Conservation (phyloP, 306 rosid species). For the Purshia tridentata region DNA sequence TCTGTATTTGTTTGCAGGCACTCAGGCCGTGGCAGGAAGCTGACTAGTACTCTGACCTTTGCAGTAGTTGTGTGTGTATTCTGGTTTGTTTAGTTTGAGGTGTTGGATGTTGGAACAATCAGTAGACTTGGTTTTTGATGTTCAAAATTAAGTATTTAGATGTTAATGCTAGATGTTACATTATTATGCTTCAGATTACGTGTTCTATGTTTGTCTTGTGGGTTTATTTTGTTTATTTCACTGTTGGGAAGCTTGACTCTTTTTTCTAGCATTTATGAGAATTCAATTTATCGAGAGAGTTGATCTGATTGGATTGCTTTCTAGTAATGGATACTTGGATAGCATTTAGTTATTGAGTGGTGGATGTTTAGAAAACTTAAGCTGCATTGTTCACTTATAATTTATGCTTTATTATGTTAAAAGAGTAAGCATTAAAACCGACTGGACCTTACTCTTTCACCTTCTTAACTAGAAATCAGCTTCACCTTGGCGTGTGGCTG, state of each 20-base stretch:
- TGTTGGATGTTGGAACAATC: slow-evolving; percentile 21
- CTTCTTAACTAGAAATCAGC: too few species aligned
- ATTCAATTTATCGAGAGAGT: too few species aligned
- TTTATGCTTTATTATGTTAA: too few species aligned
- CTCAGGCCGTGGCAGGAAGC: slow-evolving; percentile 31
- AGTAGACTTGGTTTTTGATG: slow-evolving; percentile 24
- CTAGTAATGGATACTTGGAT: too few species aligned
- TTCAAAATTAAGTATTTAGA: slow-evolving; percentile 9
- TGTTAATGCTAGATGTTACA: slow-evolving; percentile 21
- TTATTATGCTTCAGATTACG: slow-evolving; percentile 17
- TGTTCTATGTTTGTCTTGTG: neutral
- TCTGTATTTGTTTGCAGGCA: slow-evolving; percentile 32
- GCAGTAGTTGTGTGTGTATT: slow-evolving; percentile 21
- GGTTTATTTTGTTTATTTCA: neutral
- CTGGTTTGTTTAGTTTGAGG: slow-evolving; percentile 23
- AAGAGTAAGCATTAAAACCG: too few species aligned
- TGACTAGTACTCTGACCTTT: slow-evolving; percentile 36
- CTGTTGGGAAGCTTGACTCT: neutral
- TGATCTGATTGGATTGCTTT: too few species aligned
- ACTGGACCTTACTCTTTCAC: too few species aligned
- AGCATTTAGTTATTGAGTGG: too few species aligned
- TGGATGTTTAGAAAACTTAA: too few species aligned
- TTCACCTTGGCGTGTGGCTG: too few species aligned
- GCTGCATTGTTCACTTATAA: too few species aligned
- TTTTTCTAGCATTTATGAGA: too few species aligned